Evolutionary conservation across 202 grass and related monocot genomes (phyloP).

Genomic region (Thinopyrum obtusiflorum): DNA sequence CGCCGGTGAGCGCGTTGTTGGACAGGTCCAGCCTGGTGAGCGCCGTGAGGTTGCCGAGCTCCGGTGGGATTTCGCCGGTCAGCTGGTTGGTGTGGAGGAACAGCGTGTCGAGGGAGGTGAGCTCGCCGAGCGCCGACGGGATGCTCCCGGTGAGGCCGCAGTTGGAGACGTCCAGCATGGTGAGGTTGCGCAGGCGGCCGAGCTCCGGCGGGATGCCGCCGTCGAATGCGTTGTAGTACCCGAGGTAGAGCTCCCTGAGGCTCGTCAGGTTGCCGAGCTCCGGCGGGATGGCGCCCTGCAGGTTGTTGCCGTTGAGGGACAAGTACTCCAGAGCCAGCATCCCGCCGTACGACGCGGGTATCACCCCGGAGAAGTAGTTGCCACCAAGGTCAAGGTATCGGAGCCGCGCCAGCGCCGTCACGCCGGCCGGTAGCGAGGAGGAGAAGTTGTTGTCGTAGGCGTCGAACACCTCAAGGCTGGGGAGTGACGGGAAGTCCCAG

Average conservation of each 20-base stretch:
- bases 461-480: slow-evolving; percentile 71
- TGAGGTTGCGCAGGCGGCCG: slow-evolving; percentile 46
- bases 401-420: slow-evolving; percentile 43
- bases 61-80: slow-evolving; percentile 49
- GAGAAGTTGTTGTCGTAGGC: slow-evolving; percentile 98
- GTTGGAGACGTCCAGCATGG: slow-evolving; percentile 70
- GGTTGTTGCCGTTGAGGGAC: slow-evolving; percentile 85
- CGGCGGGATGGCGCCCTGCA: slow-evolving; percentile 55
- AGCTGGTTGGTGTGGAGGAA: slow-evolving; percentile 96
- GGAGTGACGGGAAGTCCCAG: slow-evolving; percentile 59
- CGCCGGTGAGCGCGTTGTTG: slow-evolving; percentile 87
- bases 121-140: slow-evolving; percentile 51
- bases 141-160: slow-evolving; percentile 62
- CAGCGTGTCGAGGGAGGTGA: slow-evolving; percentile 57
- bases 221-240: slow-evolving; percentile 84
- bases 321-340: slow-evolving; percentile 73
- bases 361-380: slow-evolving; percentile 75
- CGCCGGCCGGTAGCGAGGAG: slow-evolving; percentile 43
- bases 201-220: slow-evolving; percentile 68
- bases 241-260: slow-evolving; percentile 76
- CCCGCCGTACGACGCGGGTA: slow-evolving; percentile 58
- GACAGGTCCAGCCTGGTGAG: slow-evolving; percentile 76
- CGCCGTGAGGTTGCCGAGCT: slow-evolving; percentile 66
- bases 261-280: slow-evolving; percentile 69
- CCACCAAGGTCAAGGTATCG: slow-evolving; percentile 84